Evolutionary conservation across 2,329 filamentous ascomycete species (phyloP).

Genomic region (Aureobasidium vineae): DNA sequence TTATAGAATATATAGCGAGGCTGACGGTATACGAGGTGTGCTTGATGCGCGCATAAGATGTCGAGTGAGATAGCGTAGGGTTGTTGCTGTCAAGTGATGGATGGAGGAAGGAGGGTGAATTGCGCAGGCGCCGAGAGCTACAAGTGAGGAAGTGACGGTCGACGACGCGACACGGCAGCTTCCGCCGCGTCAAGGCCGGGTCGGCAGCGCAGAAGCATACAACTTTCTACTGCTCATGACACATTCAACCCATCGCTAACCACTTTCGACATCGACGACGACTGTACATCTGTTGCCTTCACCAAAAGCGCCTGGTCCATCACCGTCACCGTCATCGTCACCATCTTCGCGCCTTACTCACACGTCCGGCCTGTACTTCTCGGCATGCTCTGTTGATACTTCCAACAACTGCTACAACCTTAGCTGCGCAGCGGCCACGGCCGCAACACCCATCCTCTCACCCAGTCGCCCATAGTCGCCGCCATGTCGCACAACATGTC

Average conservation of each 20-base stretch:
- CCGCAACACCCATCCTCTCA: not conserved
- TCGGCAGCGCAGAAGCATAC: not conserved
- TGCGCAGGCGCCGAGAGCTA: not conserved
- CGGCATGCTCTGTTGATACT: constrained; percentile 16
- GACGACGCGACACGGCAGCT: constrained; percentile 1
- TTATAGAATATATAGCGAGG: not conserved
- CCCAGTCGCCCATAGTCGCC: not conserved
- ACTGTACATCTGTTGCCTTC: not conserved
- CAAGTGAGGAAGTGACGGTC: constrained; percentile 9
- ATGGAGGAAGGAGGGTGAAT: not conserved
- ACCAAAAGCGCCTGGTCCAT: not conserved
- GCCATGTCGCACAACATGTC: constrained; percentile 29
- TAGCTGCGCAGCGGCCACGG: constrained; percentile 22
- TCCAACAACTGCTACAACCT: not conserved
- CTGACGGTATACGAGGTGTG: not conserved
- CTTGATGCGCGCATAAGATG: not conserved
- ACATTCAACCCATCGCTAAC: not conserved
- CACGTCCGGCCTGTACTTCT: not conserved
- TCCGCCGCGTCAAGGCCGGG: not conserved
- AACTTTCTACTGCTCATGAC: constrained; percentile 1
- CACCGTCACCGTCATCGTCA: not conserved
- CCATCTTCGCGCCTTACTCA: not conserved
- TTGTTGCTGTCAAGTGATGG: not conserved
- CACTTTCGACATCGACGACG: not conserved
- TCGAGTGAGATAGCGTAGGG: not conserved